These are phyloP conservation scores for Acacia melanoxylon DNA, from an alignment of 306 rosid species.

Conservation along the genomic window DNA sequence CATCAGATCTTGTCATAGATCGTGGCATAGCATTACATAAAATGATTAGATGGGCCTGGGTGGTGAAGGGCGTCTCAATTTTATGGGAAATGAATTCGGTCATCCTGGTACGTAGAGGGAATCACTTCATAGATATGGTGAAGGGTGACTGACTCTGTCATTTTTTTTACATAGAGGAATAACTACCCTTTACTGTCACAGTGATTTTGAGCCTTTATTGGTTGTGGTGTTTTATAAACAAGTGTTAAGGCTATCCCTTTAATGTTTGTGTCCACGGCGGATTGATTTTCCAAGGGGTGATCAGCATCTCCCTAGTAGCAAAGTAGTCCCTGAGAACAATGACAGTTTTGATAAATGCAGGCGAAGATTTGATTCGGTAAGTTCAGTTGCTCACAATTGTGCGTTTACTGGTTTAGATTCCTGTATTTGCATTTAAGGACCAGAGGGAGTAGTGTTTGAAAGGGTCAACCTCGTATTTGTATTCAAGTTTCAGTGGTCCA, in stretches of 20 bases:
- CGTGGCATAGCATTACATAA: conserved; percentile 98
- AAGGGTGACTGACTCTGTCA: background rate
- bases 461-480: conserved; percentile 84
- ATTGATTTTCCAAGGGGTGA: conserved; percentile 95
- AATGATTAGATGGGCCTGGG: conserved; percentile 96
- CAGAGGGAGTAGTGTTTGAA: conserved; percentile 56
- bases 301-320: conserved; percentile 55
- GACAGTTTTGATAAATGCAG: conserved; percentile 9
- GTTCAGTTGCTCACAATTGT: conserved; percentile 28
- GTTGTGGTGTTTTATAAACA: conserved; percentile 20
- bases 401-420: conserved; percentile 23
- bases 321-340: conserved; percentile 42
- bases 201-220: conserved; percentile 24
- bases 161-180: conserved; percentile 25
- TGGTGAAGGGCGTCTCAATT: conserved; percentile 96
- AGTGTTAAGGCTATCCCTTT: conserved; percentile 19
- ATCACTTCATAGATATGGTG: too few relatives aligned
- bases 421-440: background rate
- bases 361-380: conserved; percentile 72
- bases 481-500: conserved; percentile 90
- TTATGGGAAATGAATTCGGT: conserved; percentile 99
- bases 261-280: conserved; percentile 65
- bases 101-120: conserved; percentile 84
- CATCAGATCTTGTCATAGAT: conserved; percentile 76
- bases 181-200: conserved; percentile 11